Evolutionary conservation across 202 grass and related monocot species (phyloP), one percentile per base, ranked within the genome.

Genomic region (Dendrocalamus latiflorus): DNA sequence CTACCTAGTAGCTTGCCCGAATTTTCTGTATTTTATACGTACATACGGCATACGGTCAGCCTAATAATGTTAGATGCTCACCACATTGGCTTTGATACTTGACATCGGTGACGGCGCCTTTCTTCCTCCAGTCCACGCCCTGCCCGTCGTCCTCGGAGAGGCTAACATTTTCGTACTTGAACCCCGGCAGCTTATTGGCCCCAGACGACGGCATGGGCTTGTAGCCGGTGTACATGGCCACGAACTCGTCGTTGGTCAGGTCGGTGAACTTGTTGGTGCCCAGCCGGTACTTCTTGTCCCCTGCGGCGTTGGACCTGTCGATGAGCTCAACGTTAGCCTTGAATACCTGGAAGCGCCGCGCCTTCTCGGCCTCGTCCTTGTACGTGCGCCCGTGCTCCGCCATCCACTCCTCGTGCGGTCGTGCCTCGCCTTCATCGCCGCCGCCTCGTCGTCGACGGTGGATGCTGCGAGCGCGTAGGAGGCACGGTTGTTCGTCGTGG

Each of bases 341-440:
- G 65, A 81, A 86, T 50, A 81, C 48, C 21, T 58, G n/a, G 33
- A 86, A 74, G 51, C 76, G 76, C 4, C 30, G 30, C 17, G 67
- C 28, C 76, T 74, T 86, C 76, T 80, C 84, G 20, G 84, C 75
- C 4, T 67, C 73, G 16, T 86, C 76, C 70, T 74, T 71, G 76
- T 86, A 86, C 28, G 49, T 49, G 44, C 84, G 84, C 17, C 84
- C 76, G 26, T 86, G 25, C 74, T 72, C 59, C 7, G 76, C 84
- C 76, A 81, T 86, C 76, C 81, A 84, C 47, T 53, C 9, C 24
- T 66, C 15, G 33, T n/a, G n/a, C n/a, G n/a, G n/a, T n/a, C 53
- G 69, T 17, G n/a, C n/a, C 70, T 84, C 21, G 4, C 76, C 74
- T 61, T 15, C 74, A 76, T 45, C 41, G 74, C 41, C 5, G 20